phyloP scores from a whole-genome alignment of 305 asterid genomes.

The Solanum hybrid region DNA sequence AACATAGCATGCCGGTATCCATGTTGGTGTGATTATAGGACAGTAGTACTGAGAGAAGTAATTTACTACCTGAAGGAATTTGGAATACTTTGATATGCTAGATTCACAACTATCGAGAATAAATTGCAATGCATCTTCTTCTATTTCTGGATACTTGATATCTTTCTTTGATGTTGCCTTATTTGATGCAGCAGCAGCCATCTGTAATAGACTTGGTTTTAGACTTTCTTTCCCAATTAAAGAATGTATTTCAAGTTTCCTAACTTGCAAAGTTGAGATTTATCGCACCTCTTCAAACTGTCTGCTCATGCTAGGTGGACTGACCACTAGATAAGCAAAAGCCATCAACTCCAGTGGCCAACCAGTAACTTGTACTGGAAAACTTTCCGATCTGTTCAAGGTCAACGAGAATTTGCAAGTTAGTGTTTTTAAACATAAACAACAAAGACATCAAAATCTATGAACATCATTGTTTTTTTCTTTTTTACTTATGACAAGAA shows the following conservation, averaged over 20 bases:
- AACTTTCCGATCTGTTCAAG: constrained; percentile 61
- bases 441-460: neutral
- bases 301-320: constrained; percentile 73
- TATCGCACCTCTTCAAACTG: constrained; percentile 61
- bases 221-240: neutral
- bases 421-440: neutral
- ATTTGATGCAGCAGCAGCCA: constrained; percentile 89
- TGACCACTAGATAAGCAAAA: constrained; percentile 78
- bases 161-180: constrained; percentile 55
- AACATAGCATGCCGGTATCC: neutral
- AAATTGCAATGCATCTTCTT: constrained; percentile 80
- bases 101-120: constrained; percentile 70
- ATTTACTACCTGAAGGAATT: constrained; percentile 72
- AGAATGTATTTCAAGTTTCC: neutral
- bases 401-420: constrained; percentile 1
- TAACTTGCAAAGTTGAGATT: neutral
- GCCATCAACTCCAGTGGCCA: constrained; percentile 98
- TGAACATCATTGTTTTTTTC: neutral
- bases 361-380: constrained; percentile 80
- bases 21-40: neutral
- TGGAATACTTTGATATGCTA: constrained; percentile 78
- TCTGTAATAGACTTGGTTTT: constrained; percentile 25
- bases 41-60: neutral
- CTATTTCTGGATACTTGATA: constrained; percentile 52
- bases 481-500: neutral